These are phyloP conservation scores for Venturia carpophila DNA, from an alignment of 2,329 filamentous ascomycete species.

Conservation along the genomic window DNA sequence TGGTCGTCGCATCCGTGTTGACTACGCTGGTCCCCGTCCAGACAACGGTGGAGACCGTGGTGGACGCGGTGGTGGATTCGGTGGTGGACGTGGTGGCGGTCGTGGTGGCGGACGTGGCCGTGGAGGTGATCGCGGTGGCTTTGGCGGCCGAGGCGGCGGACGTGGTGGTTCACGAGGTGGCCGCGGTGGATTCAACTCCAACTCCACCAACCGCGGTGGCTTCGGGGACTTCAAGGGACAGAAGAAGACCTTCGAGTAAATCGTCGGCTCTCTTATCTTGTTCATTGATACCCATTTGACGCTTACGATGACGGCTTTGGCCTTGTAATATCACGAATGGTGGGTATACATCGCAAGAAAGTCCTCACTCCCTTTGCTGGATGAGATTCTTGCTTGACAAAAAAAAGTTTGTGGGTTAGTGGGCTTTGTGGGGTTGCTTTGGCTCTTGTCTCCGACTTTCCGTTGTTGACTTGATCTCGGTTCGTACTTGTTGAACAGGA, in stretches of 20 bases:
- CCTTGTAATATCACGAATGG: constrained; percentile 10
- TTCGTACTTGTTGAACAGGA: background rate
- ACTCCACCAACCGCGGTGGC: constrained; percentile 43
- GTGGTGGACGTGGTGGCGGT: constrained; percentile 33
- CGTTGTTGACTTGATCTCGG: background rate
- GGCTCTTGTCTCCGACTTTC: background rate
- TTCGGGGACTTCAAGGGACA: constrained; percentile 66
- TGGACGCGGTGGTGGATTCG: constrained; percentile 38
- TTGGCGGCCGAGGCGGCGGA: constrained; percentile 45
- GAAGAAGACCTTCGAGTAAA: constrained; percentile 59
- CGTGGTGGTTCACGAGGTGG: constrained; percentile 32
- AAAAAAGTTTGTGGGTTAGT: constrained; percentile 10
- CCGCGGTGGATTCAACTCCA: constrained; percentile 28
- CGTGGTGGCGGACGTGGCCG: constrained; percentile 31
- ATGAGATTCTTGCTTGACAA: background rate
- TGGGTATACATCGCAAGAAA: background rate
- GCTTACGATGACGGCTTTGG: background rate
- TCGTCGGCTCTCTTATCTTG: background rate
- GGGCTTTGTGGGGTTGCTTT: constrained; percentile 9
- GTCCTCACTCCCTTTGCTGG: background rate
- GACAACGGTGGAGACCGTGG: constrained; percentile 39
- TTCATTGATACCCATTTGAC: constrained; percentile 3
- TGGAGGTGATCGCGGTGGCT: constrained; percentile 44
- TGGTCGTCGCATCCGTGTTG: constrained; percentile 70
- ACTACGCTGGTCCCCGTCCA: constrained; percentile 66